Evolutionary conservation across 2,329 filamentous ascomycete genomes (phyloP), one percentile per base, ranked within the genome.

Genomic region (Elsinoe ampelina): DNA sequence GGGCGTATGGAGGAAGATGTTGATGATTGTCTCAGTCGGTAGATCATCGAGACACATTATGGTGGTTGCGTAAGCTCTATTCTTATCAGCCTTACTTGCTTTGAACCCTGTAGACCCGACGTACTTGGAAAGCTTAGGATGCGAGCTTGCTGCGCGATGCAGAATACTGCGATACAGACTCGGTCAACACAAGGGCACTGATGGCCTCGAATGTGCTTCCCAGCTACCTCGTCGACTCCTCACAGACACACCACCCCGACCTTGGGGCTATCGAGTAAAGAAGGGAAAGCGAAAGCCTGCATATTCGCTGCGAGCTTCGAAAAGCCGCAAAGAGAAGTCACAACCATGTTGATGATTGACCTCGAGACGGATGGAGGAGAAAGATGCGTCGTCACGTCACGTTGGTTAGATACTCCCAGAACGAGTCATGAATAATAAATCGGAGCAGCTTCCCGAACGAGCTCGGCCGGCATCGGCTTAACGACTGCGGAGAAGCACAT

Each of bases 21-120:
- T 77, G 59, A 78, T 72, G 58, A 83, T 63, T 56, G 83, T 74
- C 70, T 84, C 81, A 63, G 78, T 80, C 20, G 81, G 75, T 22
- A 84, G 71, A 55, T 73, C 64, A 62, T 79, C 72, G 70, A 83
- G 73, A 54, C 73, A 64, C 80, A 83, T 84, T 57, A 61, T 72
- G 66, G 61, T 55, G 57, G 58, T 58, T 20, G 3, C 2, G 36
- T 51, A 39, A 35, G 12, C 20, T 34, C 11, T 20, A 17, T 10
- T 34, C n/a, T 54, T 26, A 20, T 20, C 5, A 17, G 20, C 17
- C 32, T 6, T 26, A 6, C 3, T 26, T 26, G 22, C 6, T 26
- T 6, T 3, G 3, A 26, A 26, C 6, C 22, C 6, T 26, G 22
- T 3, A 26, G 3, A 26, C 22, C 22, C 3, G 22, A 30, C 26